These are phyloP conservation scores for Nematocida sp. DNA, from an alignment of 371 early-diverging fungal genomes.

Conservation along the genomic window DNA sequence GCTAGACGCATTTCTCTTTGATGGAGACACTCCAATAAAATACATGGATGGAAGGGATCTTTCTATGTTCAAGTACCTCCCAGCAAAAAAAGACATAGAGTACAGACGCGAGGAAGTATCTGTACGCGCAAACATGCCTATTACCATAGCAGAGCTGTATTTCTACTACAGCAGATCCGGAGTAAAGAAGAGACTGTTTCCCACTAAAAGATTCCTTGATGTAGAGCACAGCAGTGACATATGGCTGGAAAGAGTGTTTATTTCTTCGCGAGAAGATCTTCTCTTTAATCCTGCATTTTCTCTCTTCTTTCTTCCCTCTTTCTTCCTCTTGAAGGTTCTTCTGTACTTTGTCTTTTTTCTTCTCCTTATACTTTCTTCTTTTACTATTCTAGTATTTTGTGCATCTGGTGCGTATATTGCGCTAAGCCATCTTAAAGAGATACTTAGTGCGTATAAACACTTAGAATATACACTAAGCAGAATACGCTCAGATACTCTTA, in stretches of 20 bases:
- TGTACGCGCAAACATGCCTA: background rate
- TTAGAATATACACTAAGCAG: too few relatives aligned
- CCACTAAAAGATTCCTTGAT: background rate
- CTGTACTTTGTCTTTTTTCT: background rate
- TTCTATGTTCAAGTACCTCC: conserved; percentile 8
- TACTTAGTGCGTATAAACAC: too few relatives aligned
- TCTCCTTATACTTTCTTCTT: background rate
- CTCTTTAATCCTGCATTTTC: conserved; percentile 24
- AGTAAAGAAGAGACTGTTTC: background rate
- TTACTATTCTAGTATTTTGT: background rate
- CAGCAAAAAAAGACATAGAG: background rate
- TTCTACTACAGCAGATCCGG: conserved; percentile 17
- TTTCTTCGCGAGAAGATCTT: background rate
- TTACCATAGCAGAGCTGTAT: conserved; percentile 22
- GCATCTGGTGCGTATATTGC: background rate
- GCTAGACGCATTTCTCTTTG: conserved; percentile 25
- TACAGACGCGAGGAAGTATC: conserved; percentile 7
- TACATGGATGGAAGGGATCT: conserved; percentile 1
- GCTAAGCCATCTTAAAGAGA: too few relatives aligned
- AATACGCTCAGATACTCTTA: too few relatives aligned
- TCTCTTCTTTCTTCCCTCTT: conserved; percentile 8
- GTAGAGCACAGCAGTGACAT: background rate
- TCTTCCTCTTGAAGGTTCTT: background rate
- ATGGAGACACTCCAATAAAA: background rate
- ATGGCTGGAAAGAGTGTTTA: conserved; percentile 1